Percentiles rank a stretch among this genome's conserved stretches.
Evolutionary conservation across 345 rosid species (phyloP).

Genomic region (Reutealis trisperma): DNA sequence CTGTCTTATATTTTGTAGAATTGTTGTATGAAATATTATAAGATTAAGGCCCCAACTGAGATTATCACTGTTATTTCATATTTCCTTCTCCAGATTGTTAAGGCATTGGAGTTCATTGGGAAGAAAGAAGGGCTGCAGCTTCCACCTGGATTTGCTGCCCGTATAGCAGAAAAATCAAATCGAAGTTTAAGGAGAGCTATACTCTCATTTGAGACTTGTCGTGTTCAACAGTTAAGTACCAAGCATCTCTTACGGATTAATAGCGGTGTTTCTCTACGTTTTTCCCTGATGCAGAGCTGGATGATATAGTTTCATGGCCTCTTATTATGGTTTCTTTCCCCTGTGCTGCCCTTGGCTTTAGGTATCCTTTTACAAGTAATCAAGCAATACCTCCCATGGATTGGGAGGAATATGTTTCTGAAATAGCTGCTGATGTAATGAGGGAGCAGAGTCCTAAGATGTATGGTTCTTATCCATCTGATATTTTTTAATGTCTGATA

Average conservation of each 20-base stretch:
- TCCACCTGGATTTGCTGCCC: constrained; percentile 79
- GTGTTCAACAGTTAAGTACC: constrained; percentile 77
- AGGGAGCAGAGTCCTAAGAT: constrained; percentile 95
- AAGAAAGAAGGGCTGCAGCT: constrained; percentile 84
- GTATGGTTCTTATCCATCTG: constrained; percentile 28
- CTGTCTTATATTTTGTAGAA: background rate
- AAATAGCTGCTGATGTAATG: constrained; percentile 86
- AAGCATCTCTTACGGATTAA: constrained; percentile 2
- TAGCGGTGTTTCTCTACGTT: background rate
- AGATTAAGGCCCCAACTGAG: background rate
- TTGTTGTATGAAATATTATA: background rate
- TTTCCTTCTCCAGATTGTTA: constrained; percentile 54
- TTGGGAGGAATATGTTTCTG: constrained; percentile 92
- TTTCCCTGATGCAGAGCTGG: background rate
- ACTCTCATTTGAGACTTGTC: constrained; percentile 81
- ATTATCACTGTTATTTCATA: constrained; percentile 13
- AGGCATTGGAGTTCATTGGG: constrained; percentile 79
- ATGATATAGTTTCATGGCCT: constrained; percentile 8
- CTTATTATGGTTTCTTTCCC: constrained; percentile 15
- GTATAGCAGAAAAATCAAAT: constrained; percentile 81
- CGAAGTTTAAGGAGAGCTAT: constrained; percentile 87
- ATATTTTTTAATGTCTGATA: background rate
- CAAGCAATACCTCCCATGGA: constrained; percentile 89
- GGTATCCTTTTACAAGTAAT: constrained; percentile 73
- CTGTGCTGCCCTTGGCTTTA: constrained; percentile 23